Evolutionary conservation across 2,329 filamentous ascomycete species (phyloP).

Genomic region (Scedosporium boydii): DNA sequence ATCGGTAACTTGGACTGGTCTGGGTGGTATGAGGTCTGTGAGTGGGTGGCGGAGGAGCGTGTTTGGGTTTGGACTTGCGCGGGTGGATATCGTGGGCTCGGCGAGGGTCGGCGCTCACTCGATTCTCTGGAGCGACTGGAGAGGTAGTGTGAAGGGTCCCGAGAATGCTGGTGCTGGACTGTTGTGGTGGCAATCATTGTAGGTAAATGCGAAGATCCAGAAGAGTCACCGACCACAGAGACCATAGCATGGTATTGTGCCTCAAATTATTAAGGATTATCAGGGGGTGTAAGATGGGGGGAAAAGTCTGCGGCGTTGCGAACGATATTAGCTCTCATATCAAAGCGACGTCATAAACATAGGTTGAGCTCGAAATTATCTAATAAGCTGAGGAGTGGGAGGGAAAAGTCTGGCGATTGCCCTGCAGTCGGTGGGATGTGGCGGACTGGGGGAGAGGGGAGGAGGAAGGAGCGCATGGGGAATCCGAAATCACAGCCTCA

Average conservation of each 20-base stretch:
- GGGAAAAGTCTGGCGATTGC: not conserved
- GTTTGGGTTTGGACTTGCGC: not conserved
- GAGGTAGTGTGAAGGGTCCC: conserved; percentile 28
- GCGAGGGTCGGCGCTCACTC: conserved; percentile 17
- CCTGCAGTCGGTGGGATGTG: not conserved
- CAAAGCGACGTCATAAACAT: not conserved
- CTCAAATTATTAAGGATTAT: conserved; percentile 13
- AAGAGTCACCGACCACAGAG: conserved; percentile 60
- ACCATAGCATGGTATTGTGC: conserved; percentile 43
- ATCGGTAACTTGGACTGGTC: conserved; percentile 9
- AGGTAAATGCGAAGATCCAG: conserved; percentile 62
- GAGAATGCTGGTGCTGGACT: conserved; percentile 32
- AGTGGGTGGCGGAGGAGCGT: conserved; percentile 1
- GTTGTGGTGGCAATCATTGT: conserved; percentile 53
- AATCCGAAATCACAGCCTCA: too few species aligned
- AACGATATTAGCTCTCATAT: not conserved
- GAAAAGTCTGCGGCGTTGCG: not conserved
- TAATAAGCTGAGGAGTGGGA: not conserved
- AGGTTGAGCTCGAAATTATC: not conserved
- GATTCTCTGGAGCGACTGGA: conserved; percentile 22
- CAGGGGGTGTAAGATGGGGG: not conserved
- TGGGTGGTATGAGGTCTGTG: conserved; percentile 6
- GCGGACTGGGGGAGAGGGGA: too few species aligned
- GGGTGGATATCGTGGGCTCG: conserved; percentile 20
- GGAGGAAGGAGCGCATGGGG: too few species aligned